phyloP scores from a whole-genome alignment of 78 protist genomes.

The Protostelium mycophagum region DNA sequence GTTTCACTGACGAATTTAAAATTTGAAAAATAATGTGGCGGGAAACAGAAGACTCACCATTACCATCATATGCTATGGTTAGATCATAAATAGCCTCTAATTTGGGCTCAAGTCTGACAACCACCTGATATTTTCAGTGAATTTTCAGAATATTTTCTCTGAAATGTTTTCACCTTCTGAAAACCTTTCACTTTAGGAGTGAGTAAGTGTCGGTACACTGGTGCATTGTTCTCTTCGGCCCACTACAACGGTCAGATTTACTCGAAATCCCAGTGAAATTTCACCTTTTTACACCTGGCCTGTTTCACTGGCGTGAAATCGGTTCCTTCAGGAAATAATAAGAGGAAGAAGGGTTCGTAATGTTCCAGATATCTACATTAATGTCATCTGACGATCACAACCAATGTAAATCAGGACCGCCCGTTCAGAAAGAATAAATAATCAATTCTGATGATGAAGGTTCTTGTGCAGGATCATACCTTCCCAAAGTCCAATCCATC shows the following conservation, averaged over 20 bases:
- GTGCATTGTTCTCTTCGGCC: neutral
- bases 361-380: neutral
- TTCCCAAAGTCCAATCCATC: neutral
- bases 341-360: neutral
- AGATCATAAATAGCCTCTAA: neutral
- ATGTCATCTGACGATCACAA: neutral
- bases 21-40: too few species aligned
- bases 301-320: neutral
- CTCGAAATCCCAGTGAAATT: neutral
- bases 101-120: neutral
- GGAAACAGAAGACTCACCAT: neutral
- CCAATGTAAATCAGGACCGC: neutral
- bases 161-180: neutral
- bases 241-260: neutral
- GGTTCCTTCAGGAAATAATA: neutral
- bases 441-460: neutral
- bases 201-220: neutral
- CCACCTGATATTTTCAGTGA: neutral
- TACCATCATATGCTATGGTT: neutral
- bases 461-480: neutral
- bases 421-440: too few species aligned
- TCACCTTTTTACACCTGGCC: neutral
- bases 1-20: neutral
- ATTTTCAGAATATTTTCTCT: too few species aligned
- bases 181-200: neutral